Base-by-base conservation (phyloP, 2,329 filamentous ascomycete genomes). In the Aureobasidium melanogenum region DNA sequence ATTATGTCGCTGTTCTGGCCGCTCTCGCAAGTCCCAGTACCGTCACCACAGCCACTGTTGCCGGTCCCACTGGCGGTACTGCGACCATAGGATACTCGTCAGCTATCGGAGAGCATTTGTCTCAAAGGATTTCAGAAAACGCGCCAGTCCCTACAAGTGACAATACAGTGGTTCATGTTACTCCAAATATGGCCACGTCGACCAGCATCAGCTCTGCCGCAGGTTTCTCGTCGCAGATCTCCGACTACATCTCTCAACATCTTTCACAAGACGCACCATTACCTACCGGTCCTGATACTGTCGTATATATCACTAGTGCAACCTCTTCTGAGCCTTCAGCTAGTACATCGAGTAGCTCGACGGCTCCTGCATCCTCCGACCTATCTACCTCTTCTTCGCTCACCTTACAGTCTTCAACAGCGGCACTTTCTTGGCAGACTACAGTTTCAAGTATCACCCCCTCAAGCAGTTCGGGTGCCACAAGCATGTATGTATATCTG, bases 101-200 rank as follows among this genome's bases (percentile, higher is more conserved):
- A 10, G 48, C 48, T 8, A 55, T 55, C 10, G 41, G 14, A 8
- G 50, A 55, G 6, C 50, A 61, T 32, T 22, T 61, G 19, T 55
- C 59, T 48, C 50, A 47, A 15, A 47, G 38, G 10, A 46, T 56
- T 3, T 61, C 59, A 17, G 50, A 55, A 9, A 56, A 56, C 12
- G 41, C 48, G 10, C 59, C 59, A 14, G 50, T 54, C 2, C 48
- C 50, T 9, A 61, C 59, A 30, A 54, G 59, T 17, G 43, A 54
- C 34, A 54, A 56, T 19, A 61, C 50, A 2, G 32, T 41, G 2
- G 41, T 61, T 17, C 56, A 61, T 19, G 39, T 54, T 7, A 52
- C 32, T 17, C 41, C 48, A 1, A 56, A 19, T 12, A n/a, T 52
- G 1, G 41, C 41, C 4, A 28, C 26, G 9, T 19, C 39, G 5